phyloP scores from a whole-genome alignment of 2,329 filamentous ascomycete genomes.

The Penicillium verrucosum region DNA sequence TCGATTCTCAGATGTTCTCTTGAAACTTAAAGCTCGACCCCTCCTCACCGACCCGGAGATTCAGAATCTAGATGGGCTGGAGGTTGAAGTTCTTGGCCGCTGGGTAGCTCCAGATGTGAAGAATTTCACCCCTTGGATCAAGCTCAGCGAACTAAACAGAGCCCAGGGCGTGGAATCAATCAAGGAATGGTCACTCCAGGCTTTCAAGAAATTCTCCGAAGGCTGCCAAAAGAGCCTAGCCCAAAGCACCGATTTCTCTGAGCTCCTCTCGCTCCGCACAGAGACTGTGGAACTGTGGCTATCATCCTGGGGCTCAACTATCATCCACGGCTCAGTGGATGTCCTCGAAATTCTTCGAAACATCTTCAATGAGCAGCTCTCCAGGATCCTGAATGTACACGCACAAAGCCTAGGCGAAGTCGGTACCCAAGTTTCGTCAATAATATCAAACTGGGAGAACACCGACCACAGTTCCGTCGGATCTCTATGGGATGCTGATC shows the following conservation, averaged over 20 bases:
- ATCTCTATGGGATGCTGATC: conserved; percentile 65
- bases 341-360: conserved; percentile 67
- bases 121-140: conserved; percentile 82
- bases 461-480: conserved; percentile 51
- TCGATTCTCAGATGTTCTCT: conserved; percentile 66
- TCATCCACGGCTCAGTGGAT: conserved; percentile 50
- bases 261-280: conserved; percentile 67
- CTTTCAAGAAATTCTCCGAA: conserved; percentile 58
- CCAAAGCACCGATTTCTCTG: conserved; percentile 62
- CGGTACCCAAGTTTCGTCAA: conserved; percentile 60
- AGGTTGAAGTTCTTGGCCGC: conserved; percentile 70
- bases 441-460: conserved; percentile 59
- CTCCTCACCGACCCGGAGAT: conserved; percentile 71
- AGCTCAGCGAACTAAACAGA: conserved; percentile 70
- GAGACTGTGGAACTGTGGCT: conserved; percentile 74
- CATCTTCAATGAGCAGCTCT: conserved; percentile 66
- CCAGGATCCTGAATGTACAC: conserved; percentile 61
- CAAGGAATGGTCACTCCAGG: conserved; percentile 61
- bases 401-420: conserved; percentile 63
- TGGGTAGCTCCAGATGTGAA: conserved; percentile 82
- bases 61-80: conserved; percentile 63
- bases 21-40: conserved; percentile 64
- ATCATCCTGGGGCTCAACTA: conserved; percentile 61
- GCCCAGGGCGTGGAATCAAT: conserved; percentile 60
- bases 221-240: conserved; percentile 61